Evolutionary conservation across 2,329 filamentous ascomycete genomes (phyloP).

Genomic region (Dendryphion nanum): DNA sequence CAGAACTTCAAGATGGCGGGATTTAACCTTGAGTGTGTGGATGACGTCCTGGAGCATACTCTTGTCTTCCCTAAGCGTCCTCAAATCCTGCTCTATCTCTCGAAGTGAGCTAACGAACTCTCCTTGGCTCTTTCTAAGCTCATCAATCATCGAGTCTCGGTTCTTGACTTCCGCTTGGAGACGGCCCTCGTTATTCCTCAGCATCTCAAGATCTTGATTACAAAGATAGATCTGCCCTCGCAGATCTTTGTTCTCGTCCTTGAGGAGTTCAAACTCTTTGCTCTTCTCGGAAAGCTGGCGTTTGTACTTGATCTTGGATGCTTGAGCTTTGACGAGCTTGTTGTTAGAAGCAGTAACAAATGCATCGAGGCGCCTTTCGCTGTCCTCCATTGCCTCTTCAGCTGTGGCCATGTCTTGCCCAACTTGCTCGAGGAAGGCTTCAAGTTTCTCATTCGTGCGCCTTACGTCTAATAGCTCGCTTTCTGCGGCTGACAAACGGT

Average conservation of each 20-base stretch:
- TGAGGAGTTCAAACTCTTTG: slow-evolving; percentile 28
- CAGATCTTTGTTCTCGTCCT: slow-evolving; percentile 26
- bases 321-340: slow-evolving; percentile 25
- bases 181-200: slow-evolving; percentile 21
- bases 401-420: slow-evolving; percentile 30
- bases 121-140: slow-evolving; percentile 22
- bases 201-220: slow-evolving; percentile 19
- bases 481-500: slow-evolving; percentile 29
- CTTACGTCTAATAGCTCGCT: slow-evolving; percentile 27
- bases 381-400: slow-evolving; percentile 30
- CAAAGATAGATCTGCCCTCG: slow-evolving; percentile 25
- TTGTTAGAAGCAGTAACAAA: slow-evolving; percentile 29
- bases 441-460: slow-evolving; percentile 30
- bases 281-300: slow-evolving; percentile 23
- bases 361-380: slow-evolving; percentile 23
- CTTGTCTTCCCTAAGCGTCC: slow-evolving; percentile 28
- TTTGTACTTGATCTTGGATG: slow-evolving; percentile 31
- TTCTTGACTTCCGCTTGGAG: slow-evolving; percentile 21
- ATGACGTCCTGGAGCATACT: slow-evolving; percentile 30
- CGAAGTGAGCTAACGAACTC: slow-evolving; percentile 23
- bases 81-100: slow-evolving; percentile 29
- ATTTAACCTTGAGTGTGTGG: slow-evolving; percentile 28
- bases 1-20: slow-evolving; percentile 22
- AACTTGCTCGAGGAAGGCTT: slow-evolving; percentile 30
- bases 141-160: slow-evolving; percentile 26